phyloP scores from a whole-genome alignment of 1,284 basidiomycete genomes.

The Rhodotorula sp. region DNA sequence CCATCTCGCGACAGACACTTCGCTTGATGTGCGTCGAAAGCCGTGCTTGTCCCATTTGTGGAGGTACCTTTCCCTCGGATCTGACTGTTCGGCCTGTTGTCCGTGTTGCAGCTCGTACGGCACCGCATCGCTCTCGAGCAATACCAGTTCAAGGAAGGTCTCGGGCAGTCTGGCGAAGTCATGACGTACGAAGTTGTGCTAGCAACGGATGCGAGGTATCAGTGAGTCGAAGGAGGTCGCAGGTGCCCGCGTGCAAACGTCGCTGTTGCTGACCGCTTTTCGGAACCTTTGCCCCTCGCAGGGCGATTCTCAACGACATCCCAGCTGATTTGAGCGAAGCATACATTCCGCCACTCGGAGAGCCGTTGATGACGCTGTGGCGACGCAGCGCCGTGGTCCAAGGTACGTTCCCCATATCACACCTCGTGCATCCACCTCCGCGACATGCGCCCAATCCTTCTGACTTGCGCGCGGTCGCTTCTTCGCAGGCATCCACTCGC shows the following conservation, averaged over 20 bases:
- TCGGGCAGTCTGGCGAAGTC: constrained; percentile 8
- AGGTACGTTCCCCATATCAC: background rate
- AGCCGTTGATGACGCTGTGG: constrained; percentile 23
- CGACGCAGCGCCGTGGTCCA: constrained; percentile 18
- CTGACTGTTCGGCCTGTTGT: background rate
- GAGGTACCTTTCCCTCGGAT: no score
- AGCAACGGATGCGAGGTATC: constrained; percentile 17
- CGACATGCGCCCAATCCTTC: background rate
- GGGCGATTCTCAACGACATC: constrained; percentile 22
- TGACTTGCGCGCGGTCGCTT: background rate
- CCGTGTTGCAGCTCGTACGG: constrained; percentile 21
- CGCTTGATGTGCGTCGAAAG: constrained; percentile 9
- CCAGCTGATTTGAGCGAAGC: constrained; percentile 8
- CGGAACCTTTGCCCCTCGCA: background rate
- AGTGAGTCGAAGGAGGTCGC: background rate
- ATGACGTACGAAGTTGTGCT: constrained; percentile 24
- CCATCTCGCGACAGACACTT: constrained; percentile 22
- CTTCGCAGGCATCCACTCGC: constrained; percentile 28
- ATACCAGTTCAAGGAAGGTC: constrained; percentile 31
- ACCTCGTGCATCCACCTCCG: background rate
- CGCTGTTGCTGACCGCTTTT: background rate
- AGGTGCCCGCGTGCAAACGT: background rate
- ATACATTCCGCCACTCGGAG: constrained; percentile 27
- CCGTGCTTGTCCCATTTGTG: no score
- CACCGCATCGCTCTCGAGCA: constrained; percentile 34